These are phyloP conservation scores for Hansfordia pulvinata DNA, from an alignment of 2,329 filamentous ascomycete genomes.

Conservation along the genomic window DNA sequence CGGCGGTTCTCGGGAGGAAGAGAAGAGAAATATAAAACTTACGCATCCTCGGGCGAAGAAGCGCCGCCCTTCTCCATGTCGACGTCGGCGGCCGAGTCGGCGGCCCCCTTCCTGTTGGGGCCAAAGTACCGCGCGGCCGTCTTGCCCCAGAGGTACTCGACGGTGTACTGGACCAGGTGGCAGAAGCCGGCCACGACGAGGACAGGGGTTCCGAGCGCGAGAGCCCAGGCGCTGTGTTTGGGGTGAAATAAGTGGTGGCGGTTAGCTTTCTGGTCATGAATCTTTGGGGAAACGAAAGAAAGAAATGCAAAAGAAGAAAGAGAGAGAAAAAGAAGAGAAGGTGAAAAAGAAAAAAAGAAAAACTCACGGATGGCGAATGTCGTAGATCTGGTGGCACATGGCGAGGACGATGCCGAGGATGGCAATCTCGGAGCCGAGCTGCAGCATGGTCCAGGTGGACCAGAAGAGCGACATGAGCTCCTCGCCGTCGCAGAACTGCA, in stretches of 20 bases:
- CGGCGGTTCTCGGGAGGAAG: too few relatives aligned
- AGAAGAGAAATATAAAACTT: too few relatives aligned
- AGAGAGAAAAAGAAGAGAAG: background rate
- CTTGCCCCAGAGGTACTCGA: constrained; percentile 9
- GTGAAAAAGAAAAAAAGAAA: constrained; percentile 1
- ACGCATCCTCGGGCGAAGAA: too few relatives aligned
- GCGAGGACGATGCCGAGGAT: constrained; percentile 42
- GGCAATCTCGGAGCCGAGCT: constrained; percentile 43
- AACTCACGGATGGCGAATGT: constrained; percentile 37
- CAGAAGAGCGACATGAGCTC: constrained; percentile 46
- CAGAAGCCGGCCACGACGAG: constrained; percentile 42
- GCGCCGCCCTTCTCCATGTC: too few relatives aligned
- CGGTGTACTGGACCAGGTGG: constrained; percentile 24
- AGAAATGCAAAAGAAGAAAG: constrained; percentile 4
- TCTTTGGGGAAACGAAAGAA: constrained; percentile 21
- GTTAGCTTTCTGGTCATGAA: constrained; percentile 2
- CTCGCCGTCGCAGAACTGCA: constrained; percentile 47
- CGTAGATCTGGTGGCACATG: constrained; percentile 32
- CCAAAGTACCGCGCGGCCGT: too few relatives aligned
- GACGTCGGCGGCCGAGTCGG: too few relatives aligned
- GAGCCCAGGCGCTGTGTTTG: constrained; percentile 33
- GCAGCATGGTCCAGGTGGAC: constrained; percentile 47
- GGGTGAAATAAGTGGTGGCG: too few relatives aligned
- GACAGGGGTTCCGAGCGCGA: constrained; percentile 45
- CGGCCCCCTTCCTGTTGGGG: too few relatives aligned